These are phyloP conservation scores for Epithele typhae DNA, from an alignment of 768 basidiomycete genomes.

Conservation along the genomic window DNA sequence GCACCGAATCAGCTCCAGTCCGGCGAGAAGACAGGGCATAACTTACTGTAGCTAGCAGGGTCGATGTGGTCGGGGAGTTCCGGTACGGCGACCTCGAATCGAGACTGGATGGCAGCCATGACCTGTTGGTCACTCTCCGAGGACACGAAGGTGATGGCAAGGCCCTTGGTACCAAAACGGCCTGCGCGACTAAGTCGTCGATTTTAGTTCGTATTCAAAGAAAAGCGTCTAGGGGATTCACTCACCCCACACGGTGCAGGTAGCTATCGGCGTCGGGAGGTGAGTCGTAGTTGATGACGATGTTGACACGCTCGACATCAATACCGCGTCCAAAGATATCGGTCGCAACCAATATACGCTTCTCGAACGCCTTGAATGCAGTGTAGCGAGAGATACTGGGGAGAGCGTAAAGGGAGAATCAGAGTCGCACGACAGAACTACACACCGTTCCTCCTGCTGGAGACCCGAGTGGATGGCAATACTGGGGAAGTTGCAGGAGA, in stretches of 20 bases:
- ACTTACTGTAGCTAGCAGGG: slow-evolving; percentile 92
- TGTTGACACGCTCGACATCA: slow-evolving; percentile 99
- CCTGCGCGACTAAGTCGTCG: slow-evolving; percentile 82
- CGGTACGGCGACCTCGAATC: slow-evolving; percentile 97
- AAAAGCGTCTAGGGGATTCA: slow-evolving; percentile 6
- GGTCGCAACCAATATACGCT: slow-evolving; percentile 97
- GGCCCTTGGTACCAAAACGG: slow-evolving; percentile 98
- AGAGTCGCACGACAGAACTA: not conserved
- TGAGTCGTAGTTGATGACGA: slow-evolving; percentile 98
- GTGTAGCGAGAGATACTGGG: slow-evolving; percentile 89
- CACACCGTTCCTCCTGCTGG: slow-evolving; percentile 93
- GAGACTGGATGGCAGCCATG: slow-evolving; percentile 88
- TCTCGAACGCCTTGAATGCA: slow-evolving; percentile 99
- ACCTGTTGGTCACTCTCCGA: slow-evolving; percentile 92
- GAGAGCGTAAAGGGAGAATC: slow-evolving; percentile 3
- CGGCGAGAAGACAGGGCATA: slow-evolving; percentile 19
- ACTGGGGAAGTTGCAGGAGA: slow-evolving; percentile 97
- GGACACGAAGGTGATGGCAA: slow-evolving; percentile 95
- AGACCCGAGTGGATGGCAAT: slow-evolving; percentile 96
- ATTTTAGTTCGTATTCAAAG: no score
- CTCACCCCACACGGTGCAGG: slow-evolving; percentile 93
- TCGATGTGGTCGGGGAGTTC: slow-evolving; percentile 94
- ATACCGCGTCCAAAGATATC: slow-evolving; percentile 99
- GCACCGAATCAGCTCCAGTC: not conserved
- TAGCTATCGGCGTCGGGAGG: slow-evolving; percentile 98